phyloP scores from a whole-genome alignment of 2,329 filamentous ascomycete species.

The Monosporascus sp. region DNA sequence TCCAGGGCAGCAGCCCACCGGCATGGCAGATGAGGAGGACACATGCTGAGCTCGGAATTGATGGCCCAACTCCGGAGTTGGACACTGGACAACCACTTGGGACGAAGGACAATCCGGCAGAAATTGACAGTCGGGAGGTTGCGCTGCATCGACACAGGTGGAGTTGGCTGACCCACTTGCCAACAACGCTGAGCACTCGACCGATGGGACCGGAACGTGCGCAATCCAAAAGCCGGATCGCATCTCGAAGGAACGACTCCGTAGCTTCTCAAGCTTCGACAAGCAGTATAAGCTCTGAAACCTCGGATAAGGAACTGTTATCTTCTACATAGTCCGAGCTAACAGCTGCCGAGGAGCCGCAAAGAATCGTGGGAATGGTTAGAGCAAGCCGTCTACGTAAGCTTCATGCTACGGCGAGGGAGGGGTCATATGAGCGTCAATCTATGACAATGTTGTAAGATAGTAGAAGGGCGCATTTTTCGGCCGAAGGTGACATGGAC shows the following conservation, averaged over 20 bases:
- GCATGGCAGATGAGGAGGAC: not conserved
- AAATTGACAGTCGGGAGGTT: constrained; percentile 8
- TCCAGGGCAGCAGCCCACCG: not conserved
- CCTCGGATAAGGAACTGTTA: not conserved
- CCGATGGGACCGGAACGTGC: constrained; percentile 2
- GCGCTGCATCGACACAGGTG: constrained; percentile 5
- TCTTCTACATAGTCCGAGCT: not conserved
- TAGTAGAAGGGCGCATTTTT: too few species aligned
- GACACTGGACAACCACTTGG: constrained; percentile 12
- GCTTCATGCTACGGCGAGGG: too few species aligned
- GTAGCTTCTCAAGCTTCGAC: not conserved
- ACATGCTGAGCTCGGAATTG: constrained; percentile 20
- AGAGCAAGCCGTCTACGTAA: not conserved
- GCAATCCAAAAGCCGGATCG: not conserved
- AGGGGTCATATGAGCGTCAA: too few species aligned
- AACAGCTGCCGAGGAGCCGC: not conserved
- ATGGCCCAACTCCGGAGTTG: constrained; percentile 20
- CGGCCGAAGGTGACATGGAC: too few species aligned
- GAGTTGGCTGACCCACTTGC: constrained; percentile 20
- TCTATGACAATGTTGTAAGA: too few species aligned
- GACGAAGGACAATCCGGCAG: constrained; percentile 21
- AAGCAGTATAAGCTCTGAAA: not conserved
- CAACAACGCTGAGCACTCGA: constrained; percentile 12
- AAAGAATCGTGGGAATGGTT: not conserved
- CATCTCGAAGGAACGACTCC: not conserved